Percentiles rank a stretch among this genome's conserved stretches.
Conservation (phyloP, 2,329 filamentous ascomycete genomes). For the Lachnellula cervina region DNA sequence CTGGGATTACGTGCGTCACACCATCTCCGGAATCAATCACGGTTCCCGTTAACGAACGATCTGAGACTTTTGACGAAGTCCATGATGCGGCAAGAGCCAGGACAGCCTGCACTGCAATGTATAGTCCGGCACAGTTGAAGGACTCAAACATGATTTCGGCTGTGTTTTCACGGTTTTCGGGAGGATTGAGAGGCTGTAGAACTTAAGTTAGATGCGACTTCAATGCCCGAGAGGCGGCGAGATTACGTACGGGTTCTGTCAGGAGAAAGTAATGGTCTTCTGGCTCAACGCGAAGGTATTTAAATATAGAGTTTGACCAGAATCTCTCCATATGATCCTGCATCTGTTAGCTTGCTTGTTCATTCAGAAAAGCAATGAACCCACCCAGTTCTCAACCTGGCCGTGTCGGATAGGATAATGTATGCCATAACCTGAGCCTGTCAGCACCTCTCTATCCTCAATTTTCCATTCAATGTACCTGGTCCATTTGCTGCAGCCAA, state of each 20-base stretch:
- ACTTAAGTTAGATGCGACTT: slow-evolving; percentile 1
- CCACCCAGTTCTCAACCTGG: slow-evolving; percentile 97
- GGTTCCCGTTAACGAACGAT: slow-evolving; percentile 91
- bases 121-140: slow-evolving; percentile 98
- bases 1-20: slow-evolving; percentile 98
- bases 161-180: slow-evolving; percentile 97
- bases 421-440: slow-evolving; percentile 72
- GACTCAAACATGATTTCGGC: slow-evolving; percentile 99
- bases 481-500: slow-evolving; percentile 78
- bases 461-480: slow-evolving; percentile 43
- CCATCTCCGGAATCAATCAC: slow-evolving; percentile 98
- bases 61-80: slow-evolving; percentile 97
- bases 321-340: slow-evolving; percentile 99
- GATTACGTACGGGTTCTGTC: slow-evolving; percentile 76
- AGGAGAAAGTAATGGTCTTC: slow-evolving; percentile 98
- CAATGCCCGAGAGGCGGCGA: neutral
- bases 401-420: slow-evolving; percentile 98
- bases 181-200: slow-evolving; percentile 82
- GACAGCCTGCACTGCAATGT: slow-evolving; percentile 97
- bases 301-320: slow-evolving; percentile 99
- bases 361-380: slow-evolving; percentile 21
- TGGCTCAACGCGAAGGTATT: slow-evolving; percentile 94
- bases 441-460: slow-evolving; percentile 10
- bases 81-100: slow-evolving; percentile 94
- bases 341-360: slow-evolving; percentile 12